Conservation (phyloP, 2,329 filamentous ascomycete genomes). For the Neocatenulostroma microsporum region DNA sequence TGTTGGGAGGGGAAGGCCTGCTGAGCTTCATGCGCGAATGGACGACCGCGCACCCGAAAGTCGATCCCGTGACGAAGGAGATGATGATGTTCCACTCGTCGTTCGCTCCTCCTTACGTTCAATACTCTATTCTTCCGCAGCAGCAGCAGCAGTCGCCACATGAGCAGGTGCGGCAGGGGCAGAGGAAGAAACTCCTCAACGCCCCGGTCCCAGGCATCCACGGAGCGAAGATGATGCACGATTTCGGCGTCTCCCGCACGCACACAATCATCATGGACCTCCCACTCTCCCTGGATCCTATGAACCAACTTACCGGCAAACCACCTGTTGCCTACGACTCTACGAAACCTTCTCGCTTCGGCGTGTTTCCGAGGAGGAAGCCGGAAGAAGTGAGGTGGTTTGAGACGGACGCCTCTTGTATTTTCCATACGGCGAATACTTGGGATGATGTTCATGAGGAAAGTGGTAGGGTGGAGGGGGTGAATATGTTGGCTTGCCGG, state of each 20-base stretch:
- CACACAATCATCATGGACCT: conserved; percentile 64
- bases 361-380: conserved; percentile 56
- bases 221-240: conserved; percentile 66
- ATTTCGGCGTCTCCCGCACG: conserved; percentile 58
- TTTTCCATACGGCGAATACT: conserved; percentile 64
- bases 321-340: conserved; percentile 55
- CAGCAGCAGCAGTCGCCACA: conserved; percentile 1
- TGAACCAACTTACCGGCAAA: conserved; percentile 50
- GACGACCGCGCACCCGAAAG: conserved; percentile 62
- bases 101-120: conserved; percentile 57
- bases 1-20: conserved; percentile 32
- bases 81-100: conserved; percentile 61
- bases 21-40: conserved; percentile 60
- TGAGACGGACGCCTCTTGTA: conserved; percentile 58
- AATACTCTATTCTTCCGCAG: conserved; percentile 54
- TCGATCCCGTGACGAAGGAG: conserved; percentile 58
- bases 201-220: conserved; percentile 53
- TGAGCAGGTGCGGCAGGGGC: not conserved
- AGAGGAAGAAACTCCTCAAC: conserved; percentile 37
- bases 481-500: conserved; percentile 60
- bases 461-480: conserved; percentile 31
- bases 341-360: conserved; percentile 52
- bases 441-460: conserved; percentile 49
- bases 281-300: conserved; percentile 56
- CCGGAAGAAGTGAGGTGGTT: conserved; percentile 58